These are phyloP conservation scores for Suillus subluteus DNA, from an alignment of 768 basidiomycete species.

Conservation along the genomic window DNA sequence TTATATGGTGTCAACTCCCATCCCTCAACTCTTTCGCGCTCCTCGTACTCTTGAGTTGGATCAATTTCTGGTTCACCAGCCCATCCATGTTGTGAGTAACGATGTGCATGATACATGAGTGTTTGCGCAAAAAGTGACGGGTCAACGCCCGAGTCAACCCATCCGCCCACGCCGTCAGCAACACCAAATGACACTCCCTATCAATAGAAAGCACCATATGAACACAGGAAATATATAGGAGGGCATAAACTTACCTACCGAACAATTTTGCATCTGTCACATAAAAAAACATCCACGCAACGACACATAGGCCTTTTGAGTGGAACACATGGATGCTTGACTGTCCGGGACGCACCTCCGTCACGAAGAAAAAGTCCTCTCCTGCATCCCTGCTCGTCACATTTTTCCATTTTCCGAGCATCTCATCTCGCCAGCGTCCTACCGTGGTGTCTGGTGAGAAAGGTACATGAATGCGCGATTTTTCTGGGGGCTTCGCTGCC, in stretches of 20 bases:
- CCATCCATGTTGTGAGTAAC: constrained; percentile 74
- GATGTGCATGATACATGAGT: constrained; percentile 85
- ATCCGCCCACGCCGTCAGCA: constrained; percentile 93
- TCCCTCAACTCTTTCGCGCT: constrained; percentile 65
- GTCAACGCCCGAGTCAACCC: constrained; percentile 83
- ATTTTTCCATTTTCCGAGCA: constrained; percentile 50
- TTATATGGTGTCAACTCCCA: constrained; percentile 71
- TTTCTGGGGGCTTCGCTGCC: constrained; percentile 67
- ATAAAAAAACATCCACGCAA: constrained; percentile 13
- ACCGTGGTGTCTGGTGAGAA: constrained; percentile 63
- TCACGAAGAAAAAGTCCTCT: constrained; percentile 70
- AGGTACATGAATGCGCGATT: constrained; percentile 41
- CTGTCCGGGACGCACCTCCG: constrained; percentile 55
- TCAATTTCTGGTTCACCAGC: constrained; percentile 84
- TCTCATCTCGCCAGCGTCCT: constrained; percentile 71
- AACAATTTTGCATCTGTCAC: constrained; percentile 71
- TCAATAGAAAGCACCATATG: constrained; percentile 22
- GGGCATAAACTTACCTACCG: constrained; percentile 55
- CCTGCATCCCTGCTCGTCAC: constrained; percentile 46
- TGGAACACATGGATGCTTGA: neutral
- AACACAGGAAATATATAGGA: constrained; percentile 17
- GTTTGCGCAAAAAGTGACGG: constrained; percentile 90
- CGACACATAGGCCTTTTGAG: constrained; percentile 8
- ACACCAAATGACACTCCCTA: constrained; percentile 83
- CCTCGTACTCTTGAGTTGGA: constrained; percentile 73